Base-by-base conservation (phyloP, 2,329 filamentous ascomycete genomes). In the Cladosporium velox region DNA sequence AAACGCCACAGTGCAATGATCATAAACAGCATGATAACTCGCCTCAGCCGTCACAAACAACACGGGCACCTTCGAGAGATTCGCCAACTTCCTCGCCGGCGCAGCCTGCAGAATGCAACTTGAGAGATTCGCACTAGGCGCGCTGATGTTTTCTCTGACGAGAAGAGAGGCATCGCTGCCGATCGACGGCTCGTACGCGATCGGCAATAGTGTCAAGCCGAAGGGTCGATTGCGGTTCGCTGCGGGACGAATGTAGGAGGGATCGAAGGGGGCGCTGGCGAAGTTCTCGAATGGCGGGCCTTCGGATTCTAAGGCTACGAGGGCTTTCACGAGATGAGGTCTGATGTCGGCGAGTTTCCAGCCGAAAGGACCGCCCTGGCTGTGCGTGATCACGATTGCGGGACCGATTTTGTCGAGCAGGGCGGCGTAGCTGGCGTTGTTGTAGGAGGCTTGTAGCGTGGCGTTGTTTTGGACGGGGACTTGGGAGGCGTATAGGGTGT, bases 1-100 rank as follows among this genome's bases (percentile, higher is more conserved):
- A 71, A 83, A 88, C 14, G 74, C 67, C 1, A 83, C 80, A 0
- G 83, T 86, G 41, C 84, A 86, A 73, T 84, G 82, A 69, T 89
- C 87, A 67, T 84, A 88, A 11, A 77, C 73, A 2, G 78, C 76
- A 73, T 88, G 86, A n/a, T 79, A 81, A 61, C 83, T 84, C 3
- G 86, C 82, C 65, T 87, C 82, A 0, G 78, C 77, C 0, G 85
- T 87, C 30, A 86, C 70, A 18, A 88, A 67, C 1, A 85, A 73
- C 5, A 84, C 81, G 0, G 80, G 82, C 6, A 87, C 77, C 18
- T 78, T 77, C 2, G 74, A 71, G 8, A 89, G 73, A 35, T 87
- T 83, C 6, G 74, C 72, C 15, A 89, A 75, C 69, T 81, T 75
- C 24, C 81, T 80, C 11, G 79, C 76, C 2, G 79, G 76, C 24